Percentiles rank a stretch among this genome's conserved stretches.
Conservation (phyloP, 1,284 basidiomycete species). For the Fomes fomentarius region DNA sequence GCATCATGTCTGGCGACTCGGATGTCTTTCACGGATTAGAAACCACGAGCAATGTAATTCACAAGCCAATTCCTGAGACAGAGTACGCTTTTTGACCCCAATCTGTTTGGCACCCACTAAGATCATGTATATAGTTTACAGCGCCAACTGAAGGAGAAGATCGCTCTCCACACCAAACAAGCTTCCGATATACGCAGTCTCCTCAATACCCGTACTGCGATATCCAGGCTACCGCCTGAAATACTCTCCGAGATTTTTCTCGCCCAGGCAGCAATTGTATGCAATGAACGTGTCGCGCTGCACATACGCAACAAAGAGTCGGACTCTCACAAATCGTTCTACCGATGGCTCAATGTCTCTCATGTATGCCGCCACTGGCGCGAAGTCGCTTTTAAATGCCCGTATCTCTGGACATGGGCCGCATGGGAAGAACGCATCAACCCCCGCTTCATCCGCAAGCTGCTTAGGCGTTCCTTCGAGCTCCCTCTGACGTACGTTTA, state of each 20-base stretch:
- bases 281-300: not conserved
- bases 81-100: not conserved
- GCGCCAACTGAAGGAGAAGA: not conserved
- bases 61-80: not conserved
- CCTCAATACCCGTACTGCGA: not conserved
- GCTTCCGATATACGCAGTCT: not conserved
- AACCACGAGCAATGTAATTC: no score
- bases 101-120: not conserved
- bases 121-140: not conserved
- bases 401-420: conserved; percentile 5
- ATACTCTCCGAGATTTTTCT: conserved; percentile 8
- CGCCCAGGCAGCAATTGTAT: not conserved
- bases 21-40: no score
- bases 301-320: not conserved
- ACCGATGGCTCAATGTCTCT: conserved; percentile 10
- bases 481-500: not conserved
- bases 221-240: conserved; percentile 5
- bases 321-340: conserved; percentile 6
- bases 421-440: not conserved
- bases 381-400: conserved; percentile 4
- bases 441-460: not conserved
- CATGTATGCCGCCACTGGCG: conserved; percentile 14
- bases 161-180: not conserved
- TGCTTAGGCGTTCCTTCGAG: not conserved
- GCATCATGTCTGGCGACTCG: no score